Base-by-base conservation (phyloP, 495 filamentous ascomycete genomes). In the Lasiosphaeria hispida region DNA sequence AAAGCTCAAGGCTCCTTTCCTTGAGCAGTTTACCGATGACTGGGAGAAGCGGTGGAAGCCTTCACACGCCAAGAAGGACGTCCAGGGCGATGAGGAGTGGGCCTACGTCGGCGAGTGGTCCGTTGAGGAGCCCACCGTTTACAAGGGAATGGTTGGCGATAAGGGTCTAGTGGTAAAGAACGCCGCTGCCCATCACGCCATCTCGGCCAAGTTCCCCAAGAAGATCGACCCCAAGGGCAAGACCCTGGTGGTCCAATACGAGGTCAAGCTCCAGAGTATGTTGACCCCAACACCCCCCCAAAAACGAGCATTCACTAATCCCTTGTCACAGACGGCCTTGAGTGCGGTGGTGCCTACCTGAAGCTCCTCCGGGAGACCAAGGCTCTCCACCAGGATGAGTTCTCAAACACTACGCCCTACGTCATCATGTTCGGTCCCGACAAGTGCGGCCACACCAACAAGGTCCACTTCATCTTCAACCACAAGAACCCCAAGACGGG, bases 401-500 rank as follows among this genome's bases (percentile, higher is more conserved):
- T 99, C 82, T 94, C 92, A 68, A 96, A 99, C 77, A 82, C 86
- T 47, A 92, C 93, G 44, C 95, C 95, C 38, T 99, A 99, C 72
- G 89, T 99, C 62, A 95, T 99, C 80, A 97, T 97, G 95, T 99
- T 99, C 74, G 95, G 95, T 63, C 95, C 95, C 68, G 95, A 99
- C 80, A 99, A 97, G 87, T 99, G 95, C 74, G 95, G 94, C 76
- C 84, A 89, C 69, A 97, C 91, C 72, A 99, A 99, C 85, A 97
- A 97, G 87, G 90, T 99, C 55, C 95, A 99, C 83, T 96, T 99
- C 79, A 99, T 99, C 77, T 95, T 99, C 88, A 93, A 94, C 72
- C 95, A 97, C 89, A 99, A 97, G 88, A 99, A 97, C 85, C 95
- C 95, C 68, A 97, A 96, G 89, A 97, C 91, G 48, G 92, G 94